Conservation (phyloP, 148 eudicot species). For the Camellia sinensis region DNA sequence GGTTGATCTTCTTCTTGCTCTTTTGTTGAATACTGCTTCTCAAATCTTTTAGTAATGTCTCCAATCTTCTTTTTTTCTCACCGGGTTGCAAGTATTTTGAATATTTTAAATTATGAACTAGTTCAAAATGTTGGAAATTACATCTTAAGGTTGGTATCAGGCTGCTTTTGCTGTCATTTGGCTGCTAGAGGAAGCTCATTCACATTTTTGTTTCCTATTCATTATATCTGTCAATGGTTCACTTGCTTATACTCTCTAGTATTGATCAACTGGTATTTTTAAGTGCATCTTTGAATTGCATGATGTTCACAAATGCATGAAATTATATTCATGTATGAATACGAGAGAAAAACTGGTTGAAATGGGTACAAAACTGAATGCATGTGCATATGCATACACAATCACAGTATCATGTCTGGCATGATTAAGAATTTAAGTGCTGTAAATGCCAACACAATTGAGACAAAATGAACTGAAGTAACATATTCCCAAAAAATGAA, state of each 20-base stretch:
- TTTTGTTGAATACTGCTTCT: background rate
- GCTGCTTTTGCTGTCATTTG: background rate
- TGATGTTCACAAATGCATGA: background rate
- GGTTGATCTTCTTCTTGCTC: background rate
- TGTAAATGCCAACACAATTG: too few relatives aligned
- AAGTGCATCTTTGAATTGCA: background rate
- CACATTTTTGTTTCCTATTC: background rate
- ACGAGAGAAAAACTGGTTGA: background rate
- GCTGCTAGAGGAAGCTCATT: background rate
- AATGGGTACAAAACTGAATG: background rate
- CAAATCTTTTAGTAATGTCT: conserved; percentile 7
- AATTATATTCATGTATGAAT: background rate
- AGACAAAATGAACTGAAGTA: too few relatives aligned
- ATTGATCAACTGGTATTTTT: background rate
- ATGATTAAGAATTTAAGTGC: too few relatives aligned
- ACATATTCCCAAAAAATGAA: too few relatives aligned
- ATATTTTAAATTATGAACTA: conserved; percentile 74
- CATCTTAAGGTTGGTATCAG: conserved; percentile 61
- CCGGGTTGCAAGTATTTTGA: conserved; percentile 83
- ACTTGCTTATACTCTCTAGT: too few relatives aligned
- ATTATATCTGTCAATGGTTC: too few relatives aligned
- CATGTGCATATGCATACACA: background rate
- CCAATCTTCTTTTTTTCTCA: conserved; percentile 2
- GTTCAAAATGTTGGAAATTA: conserved; percentile 72
- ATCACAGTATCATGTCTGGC: too few relatives aligned